Conservation (phyloP, 495 filamentous ascomycete genomes). For the Hypoxylon perforatum region DNA sequence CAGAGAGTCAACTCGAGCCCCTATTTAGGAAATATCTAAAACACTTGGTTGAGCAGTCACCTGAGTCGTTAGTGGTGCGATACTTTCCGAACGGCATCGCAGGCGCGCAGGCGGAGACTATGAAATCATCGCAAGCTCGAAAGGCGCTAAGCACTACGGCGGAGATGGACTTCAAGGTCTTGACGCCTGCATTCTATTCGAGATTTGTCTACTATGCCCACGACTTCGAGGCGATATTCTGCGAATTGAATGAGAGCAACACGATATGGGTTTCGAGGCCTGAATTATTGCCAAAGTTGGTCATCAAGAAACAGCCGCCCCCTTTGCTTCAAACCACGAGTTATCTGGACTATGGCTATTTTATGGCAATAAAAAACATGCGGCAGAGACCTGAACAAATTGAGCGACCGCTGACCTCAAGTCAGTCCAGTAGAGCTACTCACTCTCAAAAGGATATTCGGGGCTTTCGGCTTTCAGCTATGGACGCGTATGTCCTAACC, state of each 20-base stretch:
- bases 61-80: conserved; percentile 53
- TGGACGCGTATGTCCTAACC: conserved; percentile 55
- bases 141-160: conserved; percentile 20
- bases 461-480: conserved; percentile 52
- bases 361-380: conserved; percentile 52
- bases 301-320: conserved; percentile 46
- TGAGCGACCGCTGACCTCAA: conserved; percentile 48
- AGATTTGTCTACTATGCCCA: conserved; percentile 65
- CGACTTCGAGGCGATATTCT: conserved; percentile 61
- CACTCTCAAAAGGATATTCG: conserved; percentile 46
- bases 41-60: conserved; percentile 55
- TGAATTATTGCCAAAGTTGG: conserved; percentile 55
- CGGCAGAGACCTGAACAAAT: conserved; percentile 50
- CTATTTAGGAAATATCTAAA: conserved; percentile 64
- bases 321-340: conserved; percentile 39
- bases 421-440: conserved; percentile 12
- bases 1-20: conserved; percentile 60
- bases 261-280: conserved; percentile 64
- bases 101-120: conserved; percentile 45
- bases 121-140: conserved; percentile 46
- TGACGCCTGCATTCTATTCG: conserved; percentile 71
- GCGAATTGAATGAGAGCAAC: conserved; percentile 60
- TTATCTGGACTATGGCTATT: conserved; percentile 47
- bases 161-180: conserved; percentile 60
- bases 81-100: conserved; percentile 63